These are phyloP conservation scores for Ceratocystis harringtonii DNA, from an alignment of 2,329 filamentous ascomycete genomes.

Conservation along the genomic window DNA sequence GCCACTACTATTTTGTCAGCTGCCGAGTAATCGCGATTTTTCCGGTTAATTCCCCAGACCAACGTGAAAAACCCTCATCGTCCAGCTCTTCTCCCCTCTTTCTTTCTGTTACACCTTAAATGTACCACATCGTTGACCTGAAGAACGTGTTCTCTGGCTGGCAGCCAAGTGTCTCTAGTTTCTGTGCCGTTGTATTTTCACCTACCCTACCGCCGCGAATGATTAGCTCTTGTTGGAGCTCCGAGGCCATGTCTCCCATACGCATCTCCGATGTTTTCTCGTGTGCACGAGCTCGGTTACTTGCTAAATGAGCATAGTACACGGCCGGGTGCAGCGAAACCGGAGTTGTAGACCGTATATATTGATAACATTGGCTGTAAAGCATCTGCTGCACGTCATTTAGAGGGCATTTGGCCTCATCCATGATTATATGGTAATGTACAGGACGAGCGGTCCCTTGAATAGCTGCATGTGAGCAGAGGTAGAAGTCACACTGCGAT, in stretches of 20 bases:
- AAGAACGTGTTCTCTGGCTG: slow-evolving; percentile 14
- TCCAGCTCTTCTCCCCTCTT: neutral
- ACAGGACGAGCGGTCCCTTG: slow-evolving; percentile 89
- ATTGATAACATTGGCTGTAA: slow-evolving; percentile 91
- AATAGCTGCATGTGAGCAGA: slow-evolving; percentile 53
- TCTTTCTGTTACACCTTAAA: slow-evolving; percentile 21
- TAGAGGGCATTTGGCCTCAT: slow-evolving; percentile 55
- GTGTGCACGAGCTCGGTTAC: slow-evolving; percentile 64
- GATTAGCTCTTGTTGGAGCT: slow-evolving; percentile 3
- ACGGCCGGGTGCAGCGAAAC: slow-evolving; percentile 81
- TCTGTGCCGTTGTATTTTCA: neutral
- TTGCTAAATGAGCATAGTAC: slow-evolving; percentile 89
- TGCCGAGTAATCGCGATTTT: neutral
- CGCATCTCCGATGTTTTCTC: slow-evolving; percentile 31
- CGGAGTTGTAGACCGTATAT: slow-evolving; percentile 78
- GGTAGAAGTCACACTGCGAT: slow-evolving; percentile 75
- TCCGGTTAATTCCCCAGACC: neutral
- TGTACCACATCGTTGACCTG: slow-evolving; percentile 31
- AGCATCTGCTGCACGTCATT: slow-evolving; percentile 73
- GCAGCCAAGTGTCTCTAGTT: slow-evolving; percentile 1
- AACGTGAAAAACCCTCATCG: slow-evolving; percentile 1
- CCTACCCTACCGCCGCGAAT: neutral
- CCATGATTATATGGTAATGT: slow-evolving; percentile 77
- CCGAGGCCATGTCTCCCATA: neutral
- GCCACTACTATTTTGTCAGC: neutral